Evolutionary conservation across 257 asterid genomes (phyloP), one percentile per base, ranked within the genome.

Genomic region (Solanum pennellii): DNA sequence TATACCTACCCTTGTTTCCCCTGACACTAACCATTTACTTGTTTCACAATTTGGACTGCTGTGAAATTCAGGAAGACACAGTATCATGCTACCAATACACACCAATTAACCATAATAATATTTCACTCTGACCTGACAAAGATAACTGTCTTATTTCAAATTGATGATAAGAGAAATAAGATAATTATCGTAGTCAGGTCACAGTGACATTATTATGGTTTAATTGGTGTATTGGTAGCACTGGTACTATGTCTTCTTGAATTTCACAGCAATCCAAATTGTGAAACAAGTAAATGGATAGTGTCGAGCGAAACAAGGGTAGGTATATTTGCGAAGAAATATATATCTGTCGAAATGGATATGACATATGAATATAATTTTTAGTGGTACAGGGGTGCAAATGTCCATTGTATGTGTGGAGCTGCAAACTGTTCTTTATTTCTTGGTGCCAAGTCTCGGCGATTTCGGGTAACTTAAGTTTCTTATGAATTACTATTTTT

Each of bases 391-490:
- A 98, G 98, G 33, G 99, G 98, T 87, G 98, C 90, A 86, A 92
- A 94, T 87, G 97, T 96, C 83, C 95, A 98, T 59, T 96, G 98
- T 91, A 91, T 96, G 14, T 96, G 98, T 88, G 96, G 98, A 86
- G 98, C 99, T 37, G 90, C 95, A 68, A 94, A 93, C 89, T 96
- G 98, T 91, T 94, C 97, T 44, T 85, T 94, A 88, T 96, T 94
- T 91, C 98, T 96, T 79, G 98, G 98, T 84, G 99, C 98, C 89
- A 95, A 93, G 91, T 96, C 98, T 90, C 98, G 93, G 71, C 96
- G 98, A 88, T 96, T 96, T 91, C 95, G 92, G 98, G 99, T 96
- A 86, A 85, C 85, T 66, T 74, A 74, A 3, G 47, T 37, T 14
- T 74, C 47, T 73, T 73, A 69, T 83, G 35, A 44, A 44, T 44